Evolutionary conservation across 768 basidiomycete species (phyloP).

Genomic region (Tulasnella sp.): DNA sequence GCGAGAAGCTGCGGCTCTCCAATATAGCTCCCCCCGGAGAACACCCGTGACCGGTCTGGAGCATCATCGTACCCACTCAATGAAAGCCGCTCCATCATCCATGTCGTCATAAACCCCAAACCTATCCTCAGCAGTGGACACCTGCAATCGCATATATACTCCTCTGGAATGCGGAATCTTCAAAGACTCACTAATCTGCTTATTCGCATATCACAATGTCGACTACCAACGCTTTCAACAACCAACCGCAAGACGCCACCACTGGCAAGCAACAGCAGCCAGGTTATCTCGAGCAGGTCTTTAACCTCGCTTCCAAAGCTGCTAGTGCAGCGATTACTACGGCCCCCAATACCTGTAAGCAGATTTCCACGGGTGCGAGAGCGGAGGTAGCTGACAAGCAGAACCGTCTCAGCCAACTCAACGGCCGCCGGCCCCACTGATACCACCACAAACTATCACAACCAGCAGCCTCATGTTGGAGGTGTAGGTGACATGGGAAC

Average conservation of each 20-base stretch:
- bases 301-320: neutral
- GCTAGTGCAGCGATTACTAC: neutral
- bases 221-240: slow-evolving; percentile 6
- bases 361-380: too few relatives aligned
- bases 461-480: slow-evolving; percentile 19
- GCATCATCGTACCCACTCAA: neutral
- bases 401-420: neutral
- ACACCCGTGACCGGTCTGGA: neutral
- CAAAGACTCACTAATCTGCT: neutral
- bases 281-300: slow-evolving; percentile 13
- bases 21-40: neutral
- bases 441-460: neutral
- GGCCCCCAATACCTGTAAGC: neutral
- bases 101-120: slow-evolving; percentile 1
- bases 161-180: neutral
- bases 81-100: neutral
- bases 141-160: neutral
- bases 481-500: slow-evolving; percentile 23
- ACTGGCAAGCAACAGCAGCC: slow-evolving; percentile 16
- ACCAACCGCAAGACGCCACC: neutral
- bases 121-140: neutral
- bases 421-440: neutral
- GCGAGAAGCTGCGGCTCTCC: neutral
- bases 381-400: neutral
- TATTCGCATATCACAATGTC: neutral